phyloP scores from a whole-genome alignment of 2,329 filamentous ascomycete species.

The Westerdykella sp. region DNA sequence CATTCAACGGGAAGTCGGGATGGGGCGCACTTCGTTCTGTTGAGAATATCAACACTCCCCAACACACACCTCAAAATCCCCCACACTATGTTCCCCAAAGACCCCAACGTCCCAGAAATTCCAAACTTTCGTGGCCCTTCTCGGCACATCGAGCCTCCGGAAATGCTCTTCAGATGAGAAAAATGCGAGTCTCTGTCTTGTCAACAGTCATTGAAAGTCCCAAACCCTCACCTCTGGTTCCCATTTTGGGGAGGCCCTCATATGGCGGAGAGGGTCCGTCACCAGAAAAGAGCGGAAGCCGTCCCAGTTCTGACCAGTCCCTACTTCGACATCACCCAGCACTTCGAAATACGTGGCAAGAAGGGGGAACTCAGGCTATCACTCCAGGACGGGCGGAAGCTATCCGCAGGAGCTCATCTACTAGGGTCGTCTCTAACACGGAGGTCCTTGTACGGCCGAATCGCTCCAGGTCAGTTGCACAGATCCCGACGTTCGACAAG shows the following conservation, averaged over 20 bases:
- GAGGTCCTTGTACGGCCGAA: constrained; percentile 13
- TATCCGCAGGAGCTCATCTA: constrained; percentile 9
- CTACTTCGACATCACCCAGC: constrained; percentile 24
- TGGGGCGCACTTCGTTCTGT: constrained; percentile 40
- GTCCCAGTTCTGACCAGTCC: constrained; percentile 21
- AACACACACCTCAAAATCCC: constrained; percentile 7
- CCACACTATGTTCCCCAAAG: constrained; percentile 21
- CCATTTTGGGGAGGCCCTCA: constrained; percentile 12
- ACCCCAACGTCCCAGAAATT: constrained; percentile 13
- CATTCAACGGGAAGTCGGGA: constrained; percentile 33
- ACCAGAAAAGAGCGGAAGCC: constrained; percentile 14
- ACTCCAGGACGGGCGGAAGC: constrained; percentile 1
- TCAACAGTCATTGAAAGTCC: constrained; percentile 39
- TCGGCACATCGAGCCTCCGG: constrained; percentile 19
- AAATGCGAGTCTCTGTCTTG: constrained; percentile 20
- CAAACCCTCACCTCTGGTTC: constrained; percentile 23
- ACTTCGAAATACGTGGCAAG: constrained; percentile 14
- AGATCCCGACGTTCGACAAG: constrained; percentile 10
- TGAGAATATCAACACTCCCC: constrained; percentile 27
- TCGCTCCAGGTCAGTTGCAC: constrained; percentile 23
- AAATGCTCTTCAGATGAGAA: constrained; percentile 23
- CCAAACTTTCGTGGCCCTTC: constrained; percentile 29
- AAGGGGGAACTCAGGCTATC: neutral
- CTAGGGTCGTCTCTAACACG: constrained; percentile 5
- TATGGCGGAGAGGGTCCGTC: constrained; percentile 7